Evolutionary conservation across 192 early-diverging fungal genomes (phyloP).

Genomic region (Coemansia sp.): DNA sequence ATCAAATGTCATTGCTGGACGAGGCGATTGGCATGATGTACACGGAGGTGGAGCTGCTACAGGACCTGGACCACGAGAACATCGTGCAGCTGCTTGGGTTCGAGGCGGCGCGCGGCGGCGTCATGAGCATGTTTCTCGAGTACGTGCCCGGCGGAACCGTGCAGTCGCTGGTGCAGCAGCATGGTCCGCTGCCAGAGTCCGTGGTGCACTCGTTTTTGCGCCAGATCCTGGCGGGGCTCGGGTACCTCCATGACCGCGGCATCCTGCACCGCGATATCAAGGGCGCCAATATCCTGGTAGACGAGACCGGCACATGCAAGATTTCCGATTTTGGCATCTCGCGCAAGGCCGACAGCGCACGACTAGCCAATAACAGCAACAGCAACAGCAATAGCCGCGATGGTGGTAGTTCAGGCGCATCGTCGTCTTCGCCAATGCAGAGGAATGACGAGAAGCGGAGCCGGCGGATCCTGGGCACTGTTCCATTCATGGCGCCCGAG

Average conservation of each 20-base stretch:
- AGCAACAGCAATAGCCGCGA: constrained; percentile 42
- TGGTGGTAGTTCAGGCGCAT: too few species aligned
- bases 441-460: too few species aligned
- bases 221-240: constrained; percentile 83
- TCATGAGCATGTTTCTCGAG: constrained; percentile 94
- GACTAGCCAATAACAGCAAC: constrained; percentile 3
- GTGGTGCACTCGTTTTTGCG: constrained; percentile 71
- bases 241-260: constrained; percentile 78
- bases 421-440: too few species aligned
- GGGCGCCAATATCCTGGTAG: constrained; percentile 76
- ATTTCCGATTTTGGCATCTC: constrained; percentile 98
- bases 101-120: constrained; percentile 62
- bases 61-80: constrained; percentile 82
- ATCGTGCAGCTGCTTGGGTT: constrained; percentile 92
- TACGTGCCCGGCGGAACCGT: constrained; percentile 95
- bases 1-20: too few species aligned
- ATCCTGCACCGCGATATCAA: constrained; percentile 84
- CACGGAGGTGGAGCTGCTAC: constrained; percentile 72
- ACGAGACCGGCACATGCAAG: constrained; percentile 85
- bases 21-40: constrained; percentile 62
- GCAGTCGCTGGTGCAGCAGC: constrained; percentile 70
- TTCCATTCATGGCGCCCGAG: constrained; percentile 98
- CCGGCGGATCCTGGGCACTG: constrained; percentile 67
- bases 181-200: constrained; percentile 71
- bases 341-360: constrained; percentile 61